These are phyloP conservation scores for Termitomyces sp. DNA, from an alignment of 768 basidiomycete genomes.

Conservation along the genomic window DNA sequence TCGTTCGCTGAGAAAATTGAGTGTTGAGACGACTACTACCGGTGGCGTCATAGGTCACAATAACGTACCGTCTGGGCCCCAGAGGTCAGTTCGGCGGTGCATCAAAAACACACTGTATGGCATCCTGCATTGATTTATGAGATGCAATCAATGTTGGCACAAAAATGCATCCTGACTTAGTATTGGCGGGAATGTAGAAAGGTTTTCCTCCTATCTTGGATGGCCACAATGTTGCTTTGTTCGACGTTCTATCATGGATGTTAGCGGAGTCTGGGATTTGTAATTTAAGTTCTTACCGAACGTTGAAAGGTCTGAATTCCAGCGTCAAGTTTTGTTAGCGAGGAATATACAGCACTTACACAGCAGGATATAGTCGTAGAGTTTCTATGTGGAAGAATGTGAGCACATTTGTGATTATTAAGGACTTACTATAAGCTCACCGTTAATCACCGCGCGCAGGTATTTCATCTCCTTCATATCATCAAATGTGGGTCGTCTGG, in stretches of 20 bases:
- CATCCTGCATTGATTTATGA: conserved; percentile 10
- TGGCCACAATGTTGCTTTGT: conserved; percentile 25
- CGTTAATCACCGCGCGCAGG: conserved; percentile 32
- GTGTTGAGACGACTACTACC: background rate
- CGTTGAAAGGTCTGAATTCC: conserved; percentile 20
- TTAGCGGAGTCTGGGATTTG: background rate
- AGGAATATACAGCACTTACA: conserved; percentile 18
- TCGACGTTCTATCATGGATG: conserved; percentile 13
- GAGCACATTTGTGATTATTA: background rate
- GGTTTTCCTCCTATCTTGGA: conserved; percentile 22
- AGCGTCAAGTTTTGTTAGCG: background rate
- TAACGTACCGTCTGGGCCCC: conserved; percentile 52
- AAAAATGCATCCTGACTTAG: conserved; percentile 16
- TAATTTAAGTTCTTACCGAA: conserved; percentile 15
- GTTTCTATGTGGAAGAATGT: conserved; percentile 26
- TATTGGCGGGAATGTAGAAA: conserved; percentile 30
- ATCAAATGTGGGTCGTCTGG: conserved; percentile 33
- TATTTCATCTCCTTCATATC: conserved; percentile 44
- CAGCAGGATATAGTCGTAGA: conserved; percentile 33
- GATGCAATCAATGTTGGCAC: conserved; percentile 7
- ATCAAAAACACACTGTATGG: conserved; percentile 30
- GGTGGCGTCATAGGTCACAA: background rate
- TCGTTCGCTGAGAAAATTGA: conserved; percentile 29
- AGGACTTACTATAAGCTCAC: conserved; percentile 7
- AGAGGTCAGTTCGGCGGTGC: conserved; percentile 42